phyloP scores from a whole-genome alignment of 2,329 filamentous ascomycete species.

The Fusarium vanettenii region DNA sequence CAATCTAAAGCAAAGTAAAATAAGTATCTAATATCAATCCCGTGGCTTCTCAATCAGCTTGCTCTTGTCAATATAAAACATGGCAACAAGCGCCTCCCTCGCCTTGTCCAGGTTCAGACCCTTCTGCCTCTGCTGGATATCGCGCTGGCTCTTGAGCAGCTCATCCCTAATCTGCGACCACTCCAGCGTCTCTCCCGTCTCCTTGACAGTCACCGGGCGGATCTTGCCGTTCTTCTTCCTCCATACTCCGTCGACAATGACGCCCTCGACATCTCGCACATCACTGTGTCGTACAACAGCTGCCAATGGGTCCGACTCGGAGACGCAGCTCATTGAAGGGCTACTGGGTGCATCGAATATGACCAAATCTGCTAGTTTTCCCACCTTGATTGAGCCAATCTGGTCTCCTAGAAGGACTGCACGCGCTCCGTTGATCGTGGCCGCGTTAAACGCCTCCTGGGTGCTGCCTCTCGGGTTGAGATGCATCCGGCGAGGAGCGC shows the following conservation, averaged over 20 bases:
- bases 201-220: slow-evolving; percentile 3
- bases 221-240: slow-evolving; percentile 15
- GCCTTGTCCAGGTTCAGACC: slow-evolving; percentile 10
- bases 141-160: slow-evolving; percentile 10
- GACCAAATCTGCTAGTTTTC: slow-evolving; percentile 12
- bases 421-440: slow-evolving; percentile 13
- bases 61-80: slow-evolving; percentile 15
- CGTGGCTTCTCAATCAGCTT: background rate
- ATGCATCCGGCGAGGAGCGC: slow-evolving; percentile 3
- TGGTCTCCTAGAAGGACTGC: slow-evolving; percentile 11
- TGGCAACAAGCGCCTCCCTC: slow-evolving; percentile 4
- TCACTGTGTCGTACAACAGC: slow-evolving; percentile 13
- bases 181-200: slow-evolving; percentile 2
- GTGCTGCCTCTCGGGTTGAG: slow-evolving; percentile 8
- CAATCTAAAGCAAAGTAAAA: background rate
- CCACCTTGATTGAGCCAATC: slow-evolving; percentile 13
- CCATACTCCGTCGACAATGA: slow-evolving; percentile 14
- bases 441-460: slow-evolving; percentile 12
- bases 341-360: slow-evolving; percentile 9
- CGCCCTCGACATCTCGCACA: slow-evolving; percentile 8
- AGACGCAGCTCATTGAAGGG: slow-evolving; percentile 4
- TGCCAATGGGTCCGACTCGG: slow-evolving; percentile 11
- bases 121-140: slow-evolving; percentile 11
- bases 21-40: background rate
- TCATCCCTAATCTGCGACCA: slow-evolving; percentile 6